Conservation (phyloP, 2,329 filamentous ascomycete species). For the Trichoderma atrobrunneum region DNA sequence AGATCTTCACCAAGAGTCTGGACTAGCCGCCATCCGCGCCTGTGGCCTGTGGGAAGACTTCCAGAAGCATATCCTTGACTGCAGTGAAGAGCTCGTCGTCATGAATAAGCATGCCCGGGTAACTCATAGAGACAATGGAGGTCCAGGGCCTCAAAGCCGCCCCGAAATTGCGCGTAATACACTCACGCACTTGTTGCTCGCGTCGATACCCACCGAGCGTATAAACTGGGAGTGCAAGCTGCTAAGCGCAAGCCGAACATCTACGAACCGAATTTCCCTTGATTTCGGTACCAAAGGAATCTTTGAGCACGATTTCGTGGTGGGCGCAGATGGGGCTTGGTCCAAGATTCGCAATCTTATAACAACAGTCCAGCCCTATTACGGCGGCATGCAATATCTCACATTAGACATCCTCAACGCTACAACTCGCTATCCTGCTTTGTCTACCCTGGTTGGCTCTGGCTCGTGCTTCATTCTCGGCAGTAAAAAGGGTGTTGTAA, state of each 20-base stretch:
- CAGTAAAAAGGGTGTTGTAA: conserved; percentile 37
- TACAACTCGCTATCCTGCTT: conserved; percentile 35
- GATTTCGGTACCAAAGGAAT: conserved; percentile 26
- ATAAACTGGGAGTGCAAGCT: conserved; percentile 42
- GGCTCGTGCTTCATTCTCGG: conserved; percentile 37
- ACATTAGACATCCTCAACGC: conserved; percentile 36
- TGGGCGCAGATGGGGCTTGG: conserved; percentile 24
- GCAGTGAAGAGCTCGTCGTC: conserved; percentile 22
- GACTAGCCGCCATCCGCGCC: conserved; percentile 43
- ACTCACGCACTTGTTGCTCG: conserved; percentile 35
- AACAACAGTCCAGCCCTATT: conserved; percentile 36
- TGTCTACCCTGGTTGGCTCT: conserved; percentile 39
- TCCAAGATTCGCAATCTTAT: conserved; percentile 36
- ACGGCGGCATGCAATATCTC: conserved; percentile 39
- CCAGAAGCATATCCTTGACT: conserved; percentile 34
- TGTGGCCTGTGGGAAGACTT: conserved; percentile 46
- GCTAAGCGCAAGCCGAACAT: conserved; percentile 18
- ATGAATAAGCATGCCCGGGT: conserved; percentile 30
- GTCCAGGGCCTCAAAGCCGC: conserved; percentile 23
- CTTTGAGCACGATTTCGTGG: conserved; percentile 20
- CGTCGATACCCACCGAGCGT: conserved; percentile 28
- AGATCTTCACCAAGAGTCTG: conserved; percentile 47
- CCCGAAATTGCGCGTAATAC: conserved; percentile 41
- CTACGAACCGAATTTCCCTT: conserved; percentile 21
- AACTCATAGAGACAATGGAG: conserved; percentile 25